Evolutionary conservation across 1,284 basidiomycete genomes (phyloP).

Genomic region (Lignosus rhinocerotis): DNA sequence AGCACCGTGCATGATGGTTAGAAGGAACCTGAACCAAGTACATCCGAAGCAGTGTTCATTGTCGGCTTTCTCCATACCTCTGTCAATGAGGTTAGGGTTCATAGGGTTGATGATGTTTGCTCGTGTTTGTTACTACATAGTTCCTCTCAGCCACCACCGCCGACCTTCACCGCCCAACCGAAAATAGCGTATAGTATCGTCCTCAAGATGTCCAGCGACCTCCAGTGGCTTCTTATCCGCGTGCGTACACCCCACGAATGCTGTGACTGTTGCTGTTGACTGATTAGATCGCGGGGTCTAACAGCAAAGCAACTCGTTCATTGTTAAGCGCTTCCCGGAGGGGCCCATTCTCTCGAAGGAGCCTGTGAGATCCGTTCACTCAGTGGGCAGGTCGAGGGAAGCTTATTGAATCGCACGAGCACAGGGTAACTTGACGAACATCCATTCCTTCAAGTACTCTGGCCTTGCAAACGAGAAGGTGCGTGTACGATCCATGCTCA

Average conservation of each 20-base stretch:
- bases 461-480: slow-evolving; percentile 86
- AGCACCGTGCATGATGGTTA: no score
- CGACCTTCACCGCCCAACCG: slow-evolving; percentile 21
- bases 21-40: background rate
- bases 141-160: slow-evolving; percentile 28
- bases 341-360: slow-evolving; percentile 83
- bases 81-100: slow-evolving; percentile 11
- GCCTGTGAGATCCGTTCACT: slow-evolving; percentile 57
- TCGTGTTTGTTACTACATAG: slow-evolving; percentile 27
- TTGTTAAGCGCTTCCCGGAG: slow-evolving; percentile 73
- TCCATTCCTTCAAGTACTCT: slow-evolving; percentile 89
- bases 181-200: slow-evolving; percentile 24
- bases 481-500: background rate
- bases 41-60: background rate
- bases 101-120: slow-evolving; percentile 11
- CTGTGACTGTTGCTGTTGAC: background rate
- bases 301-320: slow-evolving; percentile 82
- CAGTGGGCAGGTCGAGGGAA: background rate
- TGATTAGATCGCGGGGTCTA: slow-evolving; percentile 7
- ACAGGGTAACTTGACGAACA: slow-evolving; percentile 83
- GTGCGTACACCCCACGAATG: slow-evolving; percentile 45
- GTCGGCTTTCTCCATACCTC: background rate
- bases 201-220: slow-evolving; percentile 75
- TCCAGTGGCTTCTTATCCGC: slow-evolving; percentile 90
- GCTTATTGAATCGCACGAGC: background rate